phyloP scores from a whole-genome alignment of 257 asterid species.

The Echites panduratus region DNA sequence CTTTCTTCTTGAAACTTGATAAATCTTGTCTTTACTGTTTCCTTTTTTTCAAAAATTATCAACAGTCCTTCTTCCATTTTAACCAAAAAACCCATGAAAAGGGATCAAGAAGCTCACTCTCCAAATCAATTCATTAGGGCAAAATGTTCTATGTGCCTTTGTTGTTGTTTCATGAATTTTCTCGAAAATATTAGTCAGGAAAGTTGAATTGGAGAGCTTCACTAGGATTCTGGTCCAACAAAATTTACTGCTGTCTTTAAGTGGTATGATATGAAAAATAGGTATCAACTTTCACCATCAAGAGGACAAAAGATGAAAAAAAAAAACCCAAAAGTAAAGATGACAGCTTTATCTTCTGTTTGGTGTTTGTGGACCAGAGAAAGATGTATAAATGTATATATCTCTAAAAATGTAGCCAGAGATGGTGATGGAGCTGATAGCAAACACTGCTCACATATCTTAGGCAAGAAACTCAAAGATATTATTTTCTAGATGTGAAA shows the following conservation, averaged over 20 bases:
- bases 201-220: conserved; percentile 4
- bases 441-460: conserved; percentile 8
- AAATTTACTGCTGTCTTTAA: neutral
- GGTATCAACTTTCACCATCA: neutral
- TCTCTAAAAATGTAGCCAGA: neutral
- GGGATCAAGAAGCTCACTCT: neutral
- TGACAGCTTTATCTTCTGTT: neutral
- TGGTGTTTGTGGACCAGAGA: neutral
- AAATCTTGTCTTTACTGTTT: neutral
- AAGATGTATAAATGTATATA: neutral
- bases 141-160: too few species aligned
- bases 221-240: neutral
- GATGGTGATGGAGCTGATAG: conserved; percentile 2
- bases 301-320: neutral
- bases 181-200: neutral
- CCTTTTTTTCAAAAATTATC: neutral
- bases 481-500: neutral
- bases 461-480: conserved; percentile 5
- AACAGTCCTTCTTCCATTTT: neutral
- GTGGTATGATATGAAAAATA: neutral
- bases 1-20: conserved; percentile 7
- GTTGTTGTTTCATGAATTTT: too few species aligned
- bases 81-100: neutral
- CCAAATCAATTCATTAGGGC: neutral
- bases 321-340: neutral